Conservation (phyloP, 2,329 filamentous ascomycete genomes). For the Trichoderma pleuroti region DNA sequence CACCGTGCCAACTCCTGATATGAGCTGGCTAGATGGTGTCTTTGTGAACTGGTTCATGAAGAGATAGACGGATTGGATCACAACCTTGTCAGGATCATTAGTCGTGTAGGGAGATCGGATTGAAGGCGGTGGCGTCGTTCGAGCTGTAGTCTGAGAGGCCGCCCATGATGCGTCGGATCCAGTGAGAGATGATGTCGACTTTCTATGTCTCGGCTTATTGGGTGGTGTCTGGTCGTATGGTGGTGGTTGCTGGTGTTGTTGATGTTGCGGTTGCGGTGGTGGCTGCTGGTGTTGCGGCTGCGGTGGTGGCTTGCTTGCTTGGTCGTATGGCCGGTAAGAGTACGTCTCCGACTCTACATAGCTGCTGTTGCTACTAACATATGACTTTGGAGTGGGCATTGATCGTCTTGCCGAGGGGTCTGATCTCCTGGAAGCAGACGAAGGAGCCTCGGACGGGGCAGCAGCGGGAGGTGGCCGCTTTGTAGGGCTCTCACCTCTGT, state of each 20-base stretch:
- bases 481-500: conserved; percentile 13
- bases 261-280: background rate
- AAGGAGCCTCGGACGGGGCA: conserved; percentile 13
- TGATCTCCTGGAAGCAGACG: conserved; percentile 19
- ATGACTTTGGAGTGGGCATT: conserved; percentile 53
- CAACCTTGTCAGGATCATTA: conserved; percentile 91
- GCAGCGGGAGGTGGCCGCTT: conserved; percentile 16
- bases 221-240: conserved; percentile 52
- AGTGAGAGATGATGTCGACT: conserved; percentile 62
- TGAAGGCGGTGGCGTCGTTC: conserved; percentile 78
- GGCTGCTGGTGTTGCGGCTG: background rate
- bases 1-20: conserved; percentile 78
- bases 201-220: conserved; percentile 17
- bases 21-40: conserved; percentile 85
- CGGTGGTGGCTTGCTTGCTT: background rate
- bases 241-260: background rate
- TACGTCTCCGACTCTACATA: conserved; percentile 61
- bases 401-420: conserved; percentile 23
- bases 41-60: conserved; percentile 88
- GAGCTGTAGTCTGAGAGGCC: conserved; percentile 75
- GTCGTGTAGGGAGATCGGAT: conserved; percentile 77
- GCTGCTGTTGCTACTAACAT: conserved; percentile 39
- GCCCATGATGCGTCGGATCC: conserved; percentile 82
- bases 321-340: conserved; percentile 76
- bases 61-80: conserved; percentile 87